Evolutionary conservation across 305 asterid species (phyloP).

Genomic region (Ajuga reptans): DNA sequence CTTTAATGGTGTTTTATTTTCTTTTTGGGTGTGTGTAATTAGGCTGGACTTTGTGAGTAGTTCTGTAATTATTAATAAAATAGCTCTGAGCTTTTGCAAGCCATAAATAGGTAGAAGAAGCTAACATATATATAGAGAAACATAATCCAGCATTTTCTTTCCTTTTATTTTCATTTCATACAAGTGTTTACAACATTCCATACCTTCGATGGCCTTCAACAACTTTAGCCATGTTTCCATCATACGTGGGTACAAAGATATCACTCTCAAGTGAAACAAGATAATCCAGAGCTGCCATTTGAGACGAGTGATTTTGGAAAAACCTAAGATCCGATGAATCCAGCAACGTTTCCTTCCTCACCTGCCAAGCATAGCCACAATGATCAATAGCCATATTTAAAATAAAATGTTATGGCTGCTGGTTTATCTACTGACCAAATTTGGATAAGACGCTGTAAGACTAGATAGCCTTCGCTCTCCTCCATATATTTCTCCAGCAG

Average conservation of each 20-base stretch:
- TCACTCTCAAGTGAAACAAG: slow-evolving; percentile 78
- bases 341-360: slow-evolving; percentile 67
- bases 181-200: background rate
- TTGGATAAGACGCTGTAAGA: slow-evolving; percentile 55
- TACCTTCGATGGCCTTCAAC: slow-evolving; percentile 93
- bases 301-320: slow-evolving; percentile 73
- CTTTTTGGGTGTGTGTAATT: background rate
- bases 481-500: slow-evolving; percentile 83
- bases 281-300: slow-evolving; percentile 83
- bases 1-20: background rate
- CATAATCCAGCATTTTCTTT: background rate
- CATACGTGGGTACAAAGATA: slow-evolving; percentile 73
- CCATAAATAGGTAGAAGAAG: background rate
- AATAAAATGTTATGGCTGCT: background rate
- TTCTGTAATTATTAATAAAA: background rate
- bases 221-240: slow-evolving; percentile 86
- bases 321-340: slow-evolving; percentile 57
- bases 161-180: background rate
- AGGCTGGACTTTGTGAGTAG: background rate
- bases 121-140: background rate
- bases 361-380: slow-evolving; percentile 34
- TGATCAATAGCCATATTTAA: background rate
- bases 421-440: slow-evolving; percentile 44
- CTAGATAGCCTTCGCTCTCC: slow-evolving; percentile 54
- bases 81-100: background rate